Evolutionary conservation across 139 green algal species (phyloP), one percentile per base, ranked within the genome.

Genomic region (Micractinium conductrix): DNA sequence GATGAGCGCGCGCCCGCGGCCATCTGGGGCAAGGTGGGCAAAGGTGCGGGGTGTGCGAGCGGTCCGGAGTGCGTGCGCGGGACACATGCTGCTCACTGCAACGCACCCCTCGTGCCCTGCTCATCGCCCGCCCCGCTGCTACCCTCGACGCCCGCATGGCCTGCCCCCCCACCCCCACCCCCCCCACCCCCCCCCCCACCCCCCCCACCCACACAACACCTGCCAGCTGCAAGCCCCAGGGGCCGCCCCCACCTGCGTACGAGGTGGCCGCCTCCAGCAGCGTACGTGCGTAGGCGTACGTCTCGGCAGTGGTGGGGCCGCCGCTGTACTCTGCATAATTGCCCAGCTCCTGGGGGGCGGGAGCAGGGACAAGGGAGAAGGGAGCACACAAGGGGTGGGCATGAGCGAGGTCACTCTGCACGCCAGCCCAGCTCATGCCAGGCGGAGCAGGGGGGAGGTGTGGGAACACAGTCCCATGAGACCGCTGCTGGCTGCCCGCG

Each of bases 261-360:
- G 90, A 74, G 16, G 95, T 98, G 40, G 93, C 93, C 40, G 81
- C 91, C 55, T 94, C 85, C 71, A 93, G 68, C 76, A 94, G 65
- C 4, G 85, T 93, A 40, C 81, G 87, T 21, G 91, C 91, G 73
- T 92, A 95, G 9, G 45, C 4, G 85, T 94, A 91, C 0, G 92
- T 94, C 78, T 95, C 92, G 78, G 93, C 43, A 10, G 89, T 90
- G 89, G 89, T 97, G 68, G 95, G 95, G 6, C 94, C 95, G 2
- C 95, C 95, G 70, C 89, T 95, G 92, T 98, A 98, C 86, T 98
- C 96, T 21, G 68, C 96, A 70, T 98, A 98, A 89, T 98, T 98
- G 71, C 95, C 95, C 65, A 98, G 92, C 92, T 96, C 93, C 16
- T 94, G 71, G 1, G n/a, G n/a, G n/a, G n/a, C n/a, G n/a, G n/a